Conservation (phyloP, 1,139 yeast genomes). For the Candida dubliniensis region DNA sequence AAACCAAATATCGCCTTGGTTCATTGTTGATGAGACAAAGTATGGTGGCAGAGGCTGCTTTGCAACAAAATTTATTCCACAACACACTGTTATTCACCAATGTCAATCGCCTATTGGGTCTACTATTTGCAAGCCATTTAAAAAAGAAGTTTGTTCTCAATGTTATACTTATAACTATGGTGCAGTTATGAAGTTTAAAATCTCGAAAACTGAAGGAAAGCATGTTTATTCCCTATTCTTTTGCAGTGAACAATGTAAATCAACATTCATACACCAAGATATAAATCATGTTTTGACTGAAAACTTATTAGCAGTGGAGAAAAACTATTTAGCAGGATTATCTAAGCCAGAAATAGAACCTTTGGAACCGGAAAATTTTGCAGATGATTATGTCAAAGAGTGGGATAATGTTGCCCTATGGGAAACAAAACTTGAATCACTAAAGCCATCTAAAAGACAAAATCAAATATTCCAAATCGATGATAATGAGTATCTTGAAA, state of each 20-base stretch:
- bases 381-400: constrained; percentile 20
- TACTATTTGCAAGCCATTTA: constrained; percentile 53
- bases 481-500: constrained; percentile 39
- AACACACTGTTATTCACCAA: constrained; percentile 41
- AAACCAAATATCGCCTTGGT: constrained; percentile 26
- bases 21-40: constrained; percentile 41
- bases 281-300: constrained; percentile 21
- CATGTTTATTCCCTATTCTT: constrained; percentile 53
- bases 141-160: constrained; percentile 62
- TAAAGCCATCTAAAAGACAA: constrained; percentile 30
- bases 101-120: constrained; percentile 47
- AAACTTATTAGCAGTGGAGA: constrained; percentile 29
- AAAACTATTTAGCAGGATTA: constrained; percentile 22
- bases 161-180: constrained; percentile 59
- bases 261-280: constrained; percentile 31
- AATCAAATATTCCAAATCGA: constrained; percentile 34
- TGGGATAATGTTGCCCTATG: constrained; percentile 36
- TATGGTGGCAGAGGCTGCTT: constrained; percentile 72
- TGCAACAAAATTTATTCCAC: constrained; percentile 40
- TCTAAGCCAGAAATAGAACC: constrained; percentile 23
- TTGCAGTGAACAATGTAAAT: constrained; percentile 50
- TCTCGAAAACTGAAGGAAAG: constrained; percentile 53
- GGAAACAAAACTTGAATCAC: constrained; percentile 29
- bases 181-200: constrained; percentile 40
- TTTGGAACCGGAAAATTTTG: constrained; percentile 19